phyloP scores from a whole-genome alignment of 2,329 filamentous ascomycete species.

The Pseudofabraea citricarpa region DNA sequence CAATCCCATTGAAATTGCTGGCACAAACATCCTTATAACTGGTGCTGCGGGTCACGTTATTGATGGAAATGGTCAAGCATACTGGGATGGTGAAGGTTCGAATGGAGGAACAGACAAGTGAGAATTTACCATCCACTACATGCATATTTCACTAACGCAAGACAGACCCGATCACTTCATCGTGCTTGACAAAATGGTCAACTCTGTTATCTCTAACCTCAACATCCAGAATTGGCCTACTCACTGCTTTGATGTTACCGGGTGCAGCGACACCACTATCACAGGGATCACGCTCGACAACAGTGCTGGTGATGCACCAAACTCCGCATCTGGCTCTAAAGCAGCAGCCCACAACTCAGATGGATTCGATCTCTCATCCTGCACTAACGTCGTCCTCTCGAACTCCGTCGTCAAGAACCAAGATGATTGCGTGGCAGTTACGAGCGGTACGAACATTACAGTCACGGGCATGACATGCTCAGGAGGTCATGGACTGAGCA shows the following conservation, averaged over 20 bases:
- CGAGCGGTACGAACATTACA: slow-evolving; percentile 37
- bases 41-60: slow-evolving; percentile 48
- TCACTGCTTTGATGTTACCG: slow-evolving; percentile 42
- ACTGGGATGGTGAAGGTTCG: slow-evolving; percentile 57
- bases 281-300: slow-evolving; percentile 50
- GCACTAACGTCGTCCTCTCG: slow-evolving; percentile 41
- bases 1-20: slow-evolving; percentile 40
- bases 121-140: neutral
- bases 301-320: slow-evolving; percentile 41
- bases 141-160: slow-evolving; percentile 15
- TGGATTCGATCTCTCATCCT: slow-evolving; percentile 42
- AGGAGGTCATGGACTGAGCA: slow-evolving; percentile 21
- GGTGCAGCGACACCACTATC: slow-evolving; percentile 36
- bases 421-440: slow-evolving; percentile 53
- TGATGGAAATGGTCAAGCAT: slow-evolving; percentile 49
- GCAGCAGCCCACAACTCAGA: slow-evolving; percentile 43
- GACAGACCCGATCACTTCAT: slow-evolving; percentile 55
- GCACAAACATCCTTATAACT: slow-evolving; percentile 46
- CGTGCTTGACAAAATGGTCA: slow-evolving; percentile 42
- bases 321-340: slow-evolving; percentile 11
- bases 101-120: slow-evolving; percentile 40
- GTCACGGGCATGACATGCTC: slow-evolving; percentile 15
- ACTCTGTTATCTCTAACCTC: slow-evolving; percentile 41
- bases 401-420: slow-evolving; percentile 49
- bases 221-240: slow-evolving; percentile 49